Percentiles rank a stretch among this genome's conserved stretches.
These are phyloP conservation scores for Coniferiporia weirii DNA, from an alignment of 1,284 basidiomycete genomes.

Conservation along the genomic window DNA sequence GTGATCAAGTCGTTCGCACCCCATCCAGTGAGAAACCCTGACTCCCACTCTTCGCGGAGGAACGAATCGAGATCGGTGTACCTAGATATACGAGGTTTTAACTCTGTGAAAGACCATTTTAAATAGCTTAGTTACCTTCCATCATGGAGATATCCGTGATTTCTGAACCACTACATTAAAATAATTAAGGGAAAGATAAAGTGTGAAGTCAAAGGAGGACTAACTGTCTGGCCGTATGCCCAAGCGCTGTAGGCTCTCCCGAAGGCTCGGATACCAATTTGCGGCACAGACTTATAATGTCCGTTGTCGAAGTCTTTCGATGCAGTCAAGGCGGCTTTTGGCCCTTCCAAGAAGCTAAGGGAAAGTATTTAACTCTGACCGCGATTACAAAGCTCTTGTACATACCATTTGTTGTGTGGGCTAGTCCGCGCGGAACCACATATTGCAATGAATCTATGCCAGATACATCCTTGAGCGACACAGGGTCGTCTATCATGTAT, in stretches of 20 bases:
- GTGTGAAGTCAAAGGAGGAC: constrained; percentile 15
- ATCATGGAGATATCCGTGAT: constrained; percentile 40
- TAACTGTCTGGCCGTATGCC: constrained; percentile 52
- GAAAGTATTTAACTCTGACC: background rate
- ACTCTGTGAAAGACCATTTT: background rate
- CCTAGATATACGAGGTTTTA: constrained; percentile 23
- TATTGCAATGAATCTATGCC: constrained; percentile 42
- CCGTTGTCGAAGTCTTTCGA: constrained; percentile 55
- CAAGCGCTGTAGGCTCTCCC: constrained; percentile 54
- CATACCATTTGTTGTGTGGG: constrained; percentile 55
- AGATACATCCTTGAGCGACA: constrained; percentile 2
- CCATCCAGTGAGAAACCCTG: constrained; percentile 39
- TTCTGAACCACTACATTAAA: constrained; percentile 47
- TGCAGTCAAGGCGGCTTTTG: constrained; percentile 48
- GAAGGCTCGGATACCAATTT: constrained; percentile 49
- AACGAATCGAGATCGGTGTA: constrained; percentile 46
- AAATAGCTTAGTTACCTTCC: constrained; percentile 32
- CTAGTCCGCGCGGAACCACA: constrained; percentile 59
- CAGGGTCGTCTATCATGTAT: constrained; percentile 8
- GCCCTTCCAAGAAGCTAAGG: constrained; percentile 53
- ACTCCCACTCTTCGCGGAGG: constrained; percentile 50
- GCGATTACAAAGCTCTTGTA: background rate
- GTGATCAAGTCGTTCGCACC: constrained; percentile 54
- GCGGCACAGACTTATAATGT: constrained; percentile 44
- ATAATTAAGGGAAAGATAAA: background rate